These are phyloP conservation scores for Hemileccinum impolitum DNA, from an alignment of 768 basidiomycete species.

Conservation along the genomic window DNA sequence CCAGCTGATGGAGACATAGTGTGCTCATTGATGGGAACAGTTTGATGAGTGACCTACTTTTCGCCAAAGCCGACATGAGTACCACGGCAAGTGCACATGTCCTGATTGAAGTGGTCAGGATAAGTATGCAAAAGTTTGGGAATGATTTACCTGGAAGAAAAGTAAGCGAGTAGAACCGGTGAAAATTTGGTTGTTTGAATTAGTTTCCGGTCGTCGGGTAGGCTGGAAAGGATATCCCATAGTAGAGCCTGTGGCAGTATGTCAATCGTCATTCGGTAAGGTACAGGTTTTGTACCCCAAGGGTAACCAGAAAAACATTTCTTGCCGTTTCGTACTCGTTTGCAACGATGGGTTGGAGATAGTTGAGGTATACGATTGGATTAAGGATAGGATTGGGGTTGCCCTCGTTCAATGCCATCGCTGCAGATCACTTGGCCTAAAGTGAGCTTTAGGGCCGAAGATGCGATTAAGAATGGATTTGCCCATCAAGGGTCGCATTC, in stretches of 20 bases:
- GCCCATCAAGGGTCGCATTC: background rate
- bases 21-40: background rate
- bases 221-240: constrained; percentile 27
- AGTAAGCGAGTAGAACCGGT: constrained; percentile 20
- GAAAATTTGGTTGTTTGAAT: constrained; percentile 13
- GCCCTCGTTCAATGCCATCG: background rate
- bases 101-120: constrained; percentile 12
- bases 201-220: constrained; percentile 19
- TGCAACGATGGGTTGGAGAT: constrained; percentile 20
- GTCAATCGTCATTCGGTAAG: constrained; percentile 1
- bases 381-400: constrained; percentile 14
- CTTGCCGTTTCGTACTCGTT: constrained; percentile 18
- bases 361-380: constrained; percentile 24
- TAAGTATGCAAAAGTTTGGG: background rate
- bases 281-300: constrained; percentile 13
- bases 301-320: constrained; percentile 16
- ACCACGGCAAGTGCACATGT: constrained; percentile 16
- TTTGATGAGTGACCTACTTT: constrained; percentile 13
- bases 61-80: constrained; percentile 15
- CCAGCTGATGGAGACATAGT: constrained; percentile 13
- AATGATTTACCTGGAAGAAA: constrained; percentile 19
- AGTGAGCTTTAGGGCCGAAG: background rate
- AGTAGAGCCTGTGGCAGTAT: constrained; percentile 14
- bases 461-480: background rate
- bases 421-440: too few relatives aligned